phyloP scores from a whole-genome alignment of 2,329 filamentous ascomycete genomes.

The Tolypocladium nubicola region DNA sequence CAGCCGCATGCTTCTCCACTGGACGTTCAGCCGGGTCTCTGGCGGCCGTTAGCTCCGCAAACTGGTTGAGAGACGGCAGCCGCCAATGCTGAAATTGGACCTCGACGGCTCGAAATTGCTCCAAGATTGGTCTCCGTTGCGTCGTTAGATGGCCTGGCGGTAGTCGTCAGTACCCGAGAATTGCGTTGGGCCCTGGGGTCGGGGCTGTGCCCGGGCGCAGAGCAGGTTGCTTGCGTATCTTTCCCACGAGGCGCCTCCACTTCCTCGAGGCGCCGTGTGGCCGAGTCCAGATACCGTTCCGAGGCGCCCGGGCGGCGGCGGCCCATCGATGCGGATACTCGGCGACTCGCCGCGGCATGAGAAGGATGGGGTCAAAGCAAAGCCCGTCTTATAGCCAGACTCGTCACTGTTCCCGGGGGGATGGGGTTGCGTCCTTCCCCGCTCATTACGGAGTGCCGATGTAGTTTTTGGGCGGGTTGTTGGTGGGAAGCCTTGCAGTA shows the following conservation, averaged over 20 bases:
- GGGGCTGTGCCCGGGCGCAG: too few relatives aligned
- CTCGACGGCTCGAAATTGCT: background rate
- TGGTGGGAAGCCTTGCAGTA: too few relatives aligned
- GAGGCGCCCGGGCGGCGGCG: background rate
- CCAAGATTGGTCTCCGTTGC: background rate
- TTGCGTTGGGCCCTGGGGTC: background rate
- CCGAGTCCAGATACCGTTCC: background rate
- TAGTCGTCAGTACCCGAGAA: background rate
- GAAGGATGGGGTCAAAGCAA: background rate
- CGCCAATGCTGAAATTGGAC: background rate
- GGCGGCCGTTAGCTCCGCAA: background rate
- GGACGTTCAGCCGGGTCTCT: background rate
- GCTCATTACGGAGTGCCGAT: too few relatives aligned
- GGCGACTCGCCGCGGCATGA: background rate
- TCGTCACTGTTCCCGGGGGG: background rate
- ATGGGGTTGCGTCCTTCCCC: too few relatives aligned
- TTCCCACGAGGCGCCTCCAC: background rate
- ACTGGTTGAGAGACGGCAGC: background rate
- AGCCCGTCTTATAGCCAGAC: background rate
- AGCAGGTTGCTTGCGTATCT: too few relatives aligned
- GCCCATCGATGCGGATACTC: background rate
- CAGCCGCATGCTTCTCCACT: background rate
- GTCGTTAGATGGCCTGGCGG: background rate
- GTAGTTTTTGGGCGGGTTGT: too few relatives aligned
- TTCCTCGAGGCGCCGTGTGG: background rate